Conservation (phyloP, 129 eudicot genomes). For the Chrysanthemum lavandulifolium region DNA sequence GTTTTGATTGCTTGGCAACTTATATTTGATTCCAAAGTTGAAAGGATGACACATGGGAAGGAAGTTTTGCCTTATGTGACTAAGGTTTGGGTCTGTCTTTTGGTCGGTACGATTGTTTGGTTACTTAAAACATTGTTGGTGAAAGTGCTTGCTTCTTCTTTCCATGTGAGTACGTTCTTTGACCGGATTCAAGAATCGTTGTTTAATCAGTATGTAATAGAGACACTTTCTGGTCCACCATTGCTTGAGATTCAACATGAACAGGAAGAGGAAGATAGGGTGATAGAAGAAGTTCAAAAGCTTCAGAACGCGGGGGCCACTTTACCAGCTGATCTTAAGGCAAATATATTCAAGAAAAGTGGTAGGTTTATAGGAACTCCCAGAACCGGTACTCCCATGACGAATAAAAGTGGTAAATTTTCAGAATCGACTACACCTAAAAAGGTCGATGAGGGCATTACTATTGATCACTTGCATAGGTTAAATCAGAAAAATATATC, state of each 20-base stretch:
- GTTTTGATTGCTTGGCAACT: conserved; percentile 66
- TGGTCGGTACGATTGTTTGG: conserved; percentile 55
- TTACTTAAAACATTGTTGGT: conserved; percentile 46
- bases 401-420: conserved; percentile 47
- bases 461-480: conserved; percentile 76
- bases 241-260: conserved; percentile 42
- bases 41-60: conserved; percentile 28
- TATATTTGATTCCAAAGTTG: conserved; percentile 49
- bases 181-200: conserved; percentile 64
- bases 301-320: conserved; percentile 64
- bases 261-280: conserved; percentile 54
- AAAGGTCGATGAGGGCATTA: conserved; percentile 51
- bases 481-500: conserved; percentile 70
- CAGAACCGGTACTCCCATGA: conserved; percentile 31
- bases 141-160: conserved; percentile 53
- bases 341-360: conserved; percentile 50
- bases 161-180: conserved; percentile 59
- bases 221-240: conserved; percentile 54
- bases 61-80: conserved; percentile 47
- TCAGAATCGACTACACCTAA: conserved; percentile 37
- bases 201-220: conserved; percentile 60
- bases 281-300: conserved; percentile 57
- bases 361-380: conserved; percentile 52
- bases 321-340: conserved; percentile 65
- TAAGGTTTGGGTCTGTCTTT: conserved; percentile 48